phyloP scores from a whole-genome alignment of 2,329 filamentous ascomycete species.

The Penicillium sp. region DNA sequence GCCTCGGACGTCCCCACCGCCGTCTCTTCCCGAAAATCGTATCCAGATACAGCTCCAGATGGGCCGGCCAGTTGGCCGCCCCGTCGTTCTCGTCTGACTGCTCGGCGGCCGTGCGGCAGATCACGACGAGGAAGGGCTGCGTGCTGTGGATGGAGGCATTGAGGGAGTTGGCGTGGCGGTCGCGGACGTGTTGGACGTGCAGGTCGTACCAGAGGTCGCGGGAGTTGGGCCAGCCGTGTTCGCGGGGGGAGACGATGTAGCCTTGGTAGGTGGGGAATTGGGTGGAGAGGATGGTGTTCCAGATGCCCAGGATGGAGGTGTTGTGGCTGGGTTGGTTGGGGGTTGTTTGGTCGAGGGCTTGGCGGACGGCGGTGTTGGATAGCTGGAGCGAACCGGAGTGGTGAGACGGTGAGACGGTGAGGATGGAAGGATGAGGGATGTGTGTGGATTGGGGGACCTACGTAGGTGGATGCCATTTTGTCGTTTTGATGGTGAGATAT shows the following conservation, averaged over 20 bases:
- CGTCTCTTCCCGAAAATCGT: not conserved
- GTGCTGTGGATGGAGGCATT: too few species aligned
- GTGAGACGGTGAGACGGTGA: not conserved
- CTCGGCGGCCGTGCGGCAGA: not conserved
- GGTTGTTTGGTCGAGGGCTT: not conserved
- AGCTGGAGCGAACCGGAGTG: not conserved
- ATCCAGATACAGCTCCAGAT: conserved; percentile 1
- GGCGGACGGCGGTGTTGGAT: not conserved
- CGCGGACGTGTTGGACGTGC: not conserved
- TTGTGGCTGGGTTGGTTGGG: not conserved
- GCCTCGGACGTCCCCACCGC: not conserved
- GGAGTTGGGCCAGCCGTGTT: not conserved
- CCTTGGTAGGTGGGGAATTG: not conserved
- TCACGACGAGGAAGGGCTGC: not conserved
- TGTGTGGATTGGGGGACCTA: not conserved
- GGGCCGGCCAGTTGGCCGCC: not conserved
- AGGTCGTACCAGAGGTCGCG: conserved; percentile 4
- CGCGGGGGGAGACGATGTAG: not conserved
- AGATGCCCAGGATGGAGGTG: not conserved
- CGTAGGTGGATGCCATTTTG: not conserved
- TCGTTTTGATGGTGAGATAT: not conserved
- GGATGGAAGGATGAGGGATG: not conserved
- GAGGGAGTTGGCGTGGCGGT: not conserved
- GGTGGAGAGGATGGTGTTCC: not conserved
- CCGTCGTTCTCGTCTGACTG: not conserved